Conservation (phyloP, 73 alveolate species). For the Paramecium primaurelia region DNA sequence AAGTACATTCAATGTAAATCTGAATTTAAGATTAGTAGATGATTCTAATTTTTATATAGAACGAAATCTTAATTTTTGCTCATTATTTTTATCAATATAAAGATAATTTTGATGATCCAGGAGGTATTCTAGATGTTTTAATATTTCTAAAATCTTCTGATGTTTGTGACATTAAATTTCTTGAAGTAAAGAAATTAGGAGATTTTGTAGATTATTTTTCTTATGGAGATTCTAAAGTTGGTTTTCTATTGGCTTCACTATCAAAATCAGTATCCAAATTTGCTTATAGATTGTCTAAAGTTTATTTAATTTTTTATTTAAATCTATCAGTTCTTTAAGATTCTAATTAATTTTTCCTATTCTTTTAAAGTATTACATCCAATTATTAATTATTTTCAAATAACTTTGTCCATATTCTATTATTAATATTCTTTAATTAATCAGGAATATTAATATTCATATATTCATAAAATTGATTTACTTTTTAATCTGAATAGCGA, state of each 20-base stretch:
- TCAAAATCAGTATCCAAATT: not conserved
- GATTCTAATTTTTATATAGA: not conserved
- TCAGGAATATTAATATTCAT: conserved; percentile 29
- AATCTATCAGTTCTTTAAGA: conserved; percentile 36
- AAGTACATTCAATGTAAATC: not conserved
- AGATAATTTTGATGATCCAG: not conserved
- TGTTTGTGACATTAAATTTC: not conserved
- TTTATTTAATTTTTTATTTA: not conserved
- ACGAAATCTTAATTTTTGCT: not conserved
- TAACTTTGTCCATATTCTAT: conserved; percentile 3
- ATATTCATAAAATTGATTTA: conserved; percentile 19
- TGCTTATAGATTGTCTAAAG: not conserved
- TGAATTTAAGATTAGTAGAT: too few species aligned
- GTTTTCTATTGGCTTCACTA: not conserved
- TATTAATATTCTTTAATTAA: not conserved
- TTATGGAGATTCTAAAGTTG: not conserved
- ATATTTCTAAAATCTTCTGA: not conserved
- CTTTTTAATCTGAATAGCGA: not conserved
- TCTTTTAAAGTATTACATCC: not conserved
- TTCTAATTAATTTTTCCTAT: not conserved
- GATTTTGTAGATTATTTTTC: not conserved
- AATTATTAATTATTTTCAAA: not conserved
- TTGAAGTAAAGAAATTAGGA: not conserved
- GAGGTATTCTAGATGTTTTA: not conserved
- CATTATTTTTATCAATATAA: not conserved